A percentile compares a stretch with the other conserved stretches of the same genome.
These are phyloP conservation scores for Anaeromyces robustus DNA, from an alignment of 192 early-diverging fungal species.

Conservation along the genomic window DNA sequence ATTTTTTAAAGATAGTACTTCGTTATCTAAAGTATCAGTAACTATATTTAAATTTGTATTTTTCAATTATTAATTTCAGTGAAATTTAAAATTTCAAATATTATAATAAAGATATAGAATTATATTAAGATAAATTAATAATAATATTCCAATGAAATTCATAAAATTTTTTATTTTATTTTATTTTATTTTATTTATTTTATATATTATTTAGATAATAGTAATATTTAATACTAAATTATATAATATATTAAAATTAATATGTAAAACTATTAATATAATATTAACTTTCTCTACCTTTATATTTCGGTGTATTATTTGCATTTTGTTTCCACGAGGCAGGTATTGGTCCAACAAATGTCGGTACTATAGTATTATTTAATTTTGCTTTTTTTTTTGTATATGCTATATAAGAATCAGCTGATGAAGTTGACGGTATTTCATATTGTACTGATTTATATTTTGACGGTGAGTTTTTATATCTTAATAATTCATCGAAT, in stretches of 20 bases:
- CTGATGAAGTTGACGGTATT: not conserved
- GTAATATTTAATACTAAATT: too few species aligned
- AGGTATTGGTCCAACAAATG: not conserved
- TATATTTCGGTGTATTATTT: not conserved
- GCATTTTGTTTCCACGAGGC: not conserved
- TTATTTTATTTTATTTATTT: too few species aligned
- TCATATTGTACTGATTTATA: not conserved
- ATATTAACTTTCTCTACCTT: not conserved
- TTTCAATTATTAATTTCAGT: too few species aligned
- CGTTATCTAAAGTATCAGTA: not conserved
- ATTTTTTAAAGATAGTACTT: not conserved
- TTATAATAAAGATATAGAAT: too few species aligned
- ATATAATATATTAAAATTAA: too few species aligned
- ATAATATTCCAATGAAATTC: too few species aligned
- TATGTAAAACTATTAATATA: not conserved
- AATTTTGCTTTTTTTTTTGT: not conserved
- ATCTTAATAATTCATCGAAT: not conserved
- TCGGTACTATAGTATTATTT: not conserved
- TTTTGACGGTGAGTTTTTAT: not conserved
- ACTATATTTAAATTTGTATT: too few species aligned
- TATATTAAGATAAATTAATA: too few species aligned
- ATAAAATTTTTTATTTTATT: too few species aligned
- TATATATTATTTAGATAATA: too few species aligned
- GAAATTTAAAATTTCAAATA: too few species aligned
- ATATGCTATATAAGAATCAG: not conserved